Evolutionary conservation across 2,329 filamentous ascomycete species (phyloP), one percentile per base, ranked within the genome.

Genomic region (Fusarium sp.): DNA sequence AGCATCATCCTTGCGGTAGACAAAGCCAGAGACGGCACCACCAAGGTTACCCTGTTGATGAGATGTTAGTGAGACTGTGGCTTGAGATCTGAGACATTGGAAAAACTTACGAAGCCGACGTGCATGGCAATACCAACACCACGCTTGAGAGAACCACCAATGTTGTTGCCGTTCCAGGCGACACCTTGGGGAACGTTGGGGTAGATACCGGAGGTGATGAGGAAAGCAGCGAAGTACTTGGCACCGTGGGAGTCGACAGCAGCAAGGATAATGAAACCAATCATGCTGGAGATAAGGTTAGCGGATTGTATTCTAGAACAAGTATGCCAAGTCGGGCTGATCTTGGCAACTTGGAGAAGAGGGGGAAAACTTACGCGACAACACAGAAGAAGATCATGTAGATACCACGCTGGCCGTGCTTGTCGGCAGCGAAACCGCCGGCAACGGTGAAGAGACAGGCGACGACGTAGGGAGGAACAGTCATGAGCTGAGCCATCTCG

Each of bases 141-240:
- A 54, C 85, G 80, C 80, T 88, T 88, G 59, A 85, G 77, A 35
- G 83, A 84, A 8, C 85, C 85, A 4, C 84, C 84, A 48, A 88
- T 86, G 69, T 88, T 88, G 75, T 86, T 86, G n/a, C 83, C 83
- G 58, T 88, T 87, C 86, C 86, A 89, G 28, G 86, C 85, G 56
- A 88, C 81, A 41, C 84, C 84, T 31, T 86, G 81, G 9, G 87
- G 85, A 5, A 88, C 84, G 65, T 86, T 85, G 33, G 85, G 84
- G 76, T 88, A 88, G 68, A 79, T 78, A 18, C 78, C 78, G 8
- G 70, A 75, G 28, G 75, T 74, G 44, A 80, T 76, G 16, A 86
- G 71, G 65, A 85, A 84, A 60, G 82, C 83, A 20, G 80, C 84
- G 12, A 82, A 78, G 74, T 87, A 87, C 71, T 84, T 83, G 61